Conservation (phyloP, 2,329 filamentous ascomycete genomes). For the Aspergillus puulaauensis region DNA sequence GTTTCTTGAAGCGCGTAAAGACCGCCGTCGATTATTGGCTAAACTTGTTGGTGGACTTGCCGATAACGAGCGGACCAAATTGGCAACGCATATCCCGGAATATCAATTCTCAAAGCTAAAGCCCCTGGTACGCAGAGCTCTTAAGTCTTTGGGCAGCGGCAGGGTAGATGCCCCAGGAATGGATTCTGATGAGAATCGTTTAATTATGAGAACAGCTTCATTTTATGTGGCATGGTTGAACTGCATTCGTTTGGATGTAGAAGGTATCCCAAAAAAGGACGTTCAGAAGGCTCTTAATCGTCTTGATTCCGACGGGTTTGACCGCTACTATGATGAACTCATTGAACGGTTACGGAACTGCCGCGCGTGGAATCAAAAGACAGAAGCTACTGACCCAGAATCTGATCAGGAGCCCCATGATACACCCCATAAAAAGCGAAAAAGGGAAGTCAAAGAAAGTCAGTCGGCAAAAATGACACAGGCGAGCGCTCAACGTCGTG, state of each 20-base stretch:
- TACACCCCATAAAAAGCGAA: constrained; percentile 49
- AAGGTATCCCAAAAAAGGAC: constrained; percentile 21
- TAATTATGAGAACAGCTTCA: constrained; percentile 26
- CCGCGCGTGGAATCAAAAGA: constrained; percentile 12
- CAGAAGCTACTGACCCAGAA: not conserved
- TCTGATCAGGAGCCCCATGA: not conserved
- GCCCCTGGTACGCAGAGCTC: constrained; percentile 13
- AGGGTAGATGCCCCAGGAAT: constrained; percentile 9
- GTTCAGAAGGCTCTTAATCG: constrained; percentile 25
- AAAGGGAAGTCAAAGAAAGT: constrained; percentile 49
- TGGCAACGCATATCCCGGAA: constrained; percentile 15
- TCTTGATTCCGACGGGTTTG: constrained; percentile 25
- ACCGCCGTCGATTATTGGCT: constrained; percentile 37
- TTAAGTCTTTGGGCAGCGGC: constrained; percentile 15
- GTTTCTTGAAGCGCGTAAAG: constrained; percentile 35
- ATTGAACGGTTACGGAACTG: constrained; percentile 20
- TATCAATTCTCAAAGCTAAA: constrained; percentile 14
- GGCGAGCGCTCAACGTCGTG: constrained; percentile 54
- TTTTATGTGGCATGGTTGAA: constrained; percentile 35
- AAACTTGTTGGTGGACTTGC: constrained; percentile 27
- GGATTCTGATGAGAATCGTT: not conserved
- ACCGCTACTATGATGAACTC: constrained; percentile 32
- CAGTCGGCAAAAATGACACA: constrained; percentile 55
- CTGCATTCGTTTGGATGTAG: constrained; percentile 18
- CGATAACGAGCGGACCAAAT: constrained; percentile 18